Conservation (phyloP, 768 basidiomycete species). For the Boletus sp. region DNA sequence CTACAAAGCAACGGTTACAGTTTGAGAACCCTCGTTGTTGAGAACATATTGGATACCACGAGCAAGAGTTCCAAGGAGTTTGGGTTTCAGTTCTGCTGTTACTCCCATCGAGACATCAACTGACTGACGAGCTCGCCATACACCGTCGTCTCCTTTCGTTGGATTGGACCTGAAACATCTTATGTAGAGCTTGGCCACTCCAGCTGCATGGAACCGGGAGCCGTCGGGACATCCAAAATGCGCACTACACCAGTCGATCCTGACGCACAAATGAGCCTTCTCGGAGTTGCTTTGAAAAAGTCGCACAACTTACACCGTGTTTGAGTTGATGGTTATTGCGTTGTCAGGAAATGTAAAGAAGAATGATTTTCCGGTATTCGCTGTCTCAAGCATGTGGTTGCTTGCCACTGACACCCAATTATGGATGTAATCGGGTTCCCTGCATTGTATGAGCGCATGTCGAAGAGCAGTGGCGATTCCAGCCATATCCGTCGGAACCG, state of each 20-base stretch:
- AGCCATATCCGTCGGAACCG: slow-evolving; percentile 15
- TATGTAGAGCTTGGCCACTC: slow-evolving; percentile 17
- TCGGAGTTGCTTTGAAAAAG: neutral
- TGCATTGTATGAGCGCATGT: slow-evolving; percentile 9
- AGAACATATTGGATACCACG: slow-evolving; percentile 6
- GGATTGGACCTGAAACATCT: slow-evolving; percentile 27
- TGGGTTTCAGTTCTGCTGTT: slow-evolving; percentile 17
- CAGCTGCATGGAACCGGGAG: slow-evolving; percentile 16
- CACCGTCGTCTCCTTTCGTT: slow-evolving; percentile 16
- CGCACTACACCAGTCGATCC: slow-evolving; percentile 22
- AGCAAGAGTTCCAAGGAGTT: slow-evolving; percentile 15
- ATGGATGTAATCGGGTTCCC: slow-evolving; percentile 14
- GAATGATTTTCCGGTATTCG: slow-evolving; percentile 17
- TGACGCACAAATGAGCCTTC: neutral
- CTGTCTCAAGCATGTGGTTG: slow-evolving; percentile 16
- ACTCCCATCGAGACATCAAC: slow-evolving; percentile 25
- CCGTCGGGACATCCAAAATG: slow-evolving; percentile 22
- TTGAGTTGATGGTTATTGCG: slow-evolving; percentile 22
- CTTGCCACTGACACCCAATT: slow-evolving; percentile 20
- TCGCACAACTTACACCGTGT: slow-evolving; percentile 12
- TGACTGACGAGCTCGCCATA: slow-evolving; percentile 14
- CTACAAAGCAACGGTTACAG: neutral
- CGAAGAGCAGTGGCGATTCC: slow-evolving; percentile 20
- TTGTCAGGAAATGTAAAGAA: slow-evolving; percentile 8
- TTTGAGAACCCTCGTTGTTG: neutral